Conservation (phyloP, 1,284 basidiomycete genomes). For the Uromyces viciae-fabae region DNA sequence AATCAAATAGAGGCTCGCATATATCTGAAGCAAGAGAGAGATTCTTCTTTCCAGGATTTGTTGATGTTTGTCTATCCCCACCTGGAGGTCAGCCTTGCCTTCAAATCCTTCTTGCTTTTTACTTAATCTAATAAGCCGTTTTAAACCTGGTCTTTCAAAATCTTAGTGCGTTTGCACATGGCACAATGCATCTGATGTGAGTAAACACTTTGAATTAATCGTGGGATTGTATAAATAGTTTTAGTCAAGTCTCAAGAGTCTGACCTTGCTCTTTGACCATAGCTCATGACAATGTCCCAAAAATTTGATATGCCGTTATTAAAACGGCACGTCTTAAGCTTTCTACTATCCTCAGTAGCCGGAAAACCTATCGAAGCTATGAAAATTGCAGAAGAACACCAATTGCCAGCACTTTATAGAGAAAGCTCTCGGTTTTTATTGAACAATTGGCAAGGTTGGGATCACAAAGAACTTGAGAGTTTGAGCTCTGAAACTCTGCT, state of each 20-base stretch:
- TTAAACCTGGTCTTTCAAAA: slow-evolving; percentile 31
- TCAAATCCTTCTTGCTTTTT: background rate
- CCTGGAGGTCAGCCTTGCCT: slow-evolving; percentile 47
- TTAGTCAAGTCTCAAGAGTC: slow-evolving; percentile 58
- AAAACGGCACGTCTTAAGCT: slow-evolving; percentile 73
- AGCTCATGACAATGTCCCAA: slow-evolving; percentile 70
- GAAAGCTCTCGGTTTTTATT: slow-evolving; percentile 84
- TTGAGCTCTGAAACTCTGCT: slow-evolving; percentile 73
- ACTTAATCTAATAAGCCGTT: background rate
- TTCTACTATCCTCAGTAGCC: slow-evolving; percentile 82
- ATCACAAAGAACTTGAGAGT: slow-evolving; percentile 69
- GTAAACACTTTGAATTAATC: slow-evolving; percentile 55
- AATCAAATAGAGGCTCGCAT: slow-evolving; percentile 34
- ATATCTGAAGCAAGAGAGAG: slow-evolving; percentile 51
- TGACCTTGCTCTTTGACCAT: background rate
- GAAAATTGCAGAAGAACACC: slow-evolving; percentile 64
- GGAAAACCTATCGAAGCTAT: slow-evolving; percentile 84
- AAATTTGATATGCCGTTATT: slow-evolving; percentile 77
- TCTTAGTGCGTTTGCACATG: slow-evolving; percentile 44
- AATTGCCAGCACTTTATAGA: slow-evolving; percentile 67
- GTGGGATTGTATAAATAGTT: slow-evolving; percentile 85
- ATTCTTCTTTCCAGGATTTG: slow-evolving; percentile 76
- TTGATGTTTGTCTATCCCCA: slow-evolving; percentile 77
- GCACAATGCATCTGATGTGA: slow-evolving; percentile 44
- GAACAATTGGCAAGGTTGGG: slow-evolving; percentile 64